Base-by-base conservation (phyloP, 2,329 filamentous ascomycete genomes). In the Ceratocystis alfenasii region DNA sequence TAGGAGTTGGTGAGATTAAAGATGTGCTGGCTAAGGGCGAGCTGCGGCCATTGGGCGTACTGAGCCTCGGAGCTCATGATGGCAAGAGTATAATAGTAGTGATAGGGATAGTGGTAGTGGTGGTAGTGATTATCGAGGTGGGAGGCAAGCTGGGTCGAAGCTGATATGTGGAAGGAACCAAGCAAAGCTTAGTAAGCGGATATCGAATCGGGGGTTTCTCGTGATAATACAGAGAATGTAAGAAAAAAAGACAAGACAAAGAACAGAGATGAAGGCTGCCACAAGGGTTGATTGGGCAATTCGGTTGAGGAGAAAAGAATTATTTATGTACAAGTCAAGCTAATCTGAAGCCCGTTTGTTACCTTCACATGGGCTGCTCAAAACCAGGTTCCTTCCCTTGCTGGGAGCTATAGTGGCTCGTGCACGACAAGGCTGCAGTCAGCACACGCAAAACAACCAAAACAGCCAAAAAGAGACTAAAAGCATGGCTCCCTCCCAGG, bases 1-100 rank as follows among this genome's bases (percentile, higher is more conserved):
- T 88, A 87, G 71, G 88, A 84, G 76, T 92, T 92, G 74, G 88
- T 90, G 78, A 94, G 83, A 74, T 87, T 87, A 79, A 94, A 94
- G 77, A 94, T 89, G 75, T 91, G 86, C 79, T 94, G 89, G 69
- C 88, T 84, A 72, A 95, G 83, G 71, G 88, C 83, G 74, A 94
- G 84, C 76, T 90, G 81, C 69, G 90, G 89, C 79, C 88, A 93
- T 77, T 90, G 89, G 72, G 88, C 87, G 78, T 92, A 92, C 76
- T 91, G 89, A 71, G 88, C 88, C 78, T 94, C 89, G 74, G 89
- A 83, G 72, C 85, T 85, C 85, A 87, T 91, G 79, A 78, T 83
- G 74, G 70, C 69, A 41, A 12, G 10, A 12, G 61, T 5, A 5
- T 10, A 25, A 10, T 22, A 25, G 30, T 25, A 25, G 20, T 25